phyloP scores from a whole-genome alignment of 441 rosid genomes.

The Euphorbia celastroides region DNA sequence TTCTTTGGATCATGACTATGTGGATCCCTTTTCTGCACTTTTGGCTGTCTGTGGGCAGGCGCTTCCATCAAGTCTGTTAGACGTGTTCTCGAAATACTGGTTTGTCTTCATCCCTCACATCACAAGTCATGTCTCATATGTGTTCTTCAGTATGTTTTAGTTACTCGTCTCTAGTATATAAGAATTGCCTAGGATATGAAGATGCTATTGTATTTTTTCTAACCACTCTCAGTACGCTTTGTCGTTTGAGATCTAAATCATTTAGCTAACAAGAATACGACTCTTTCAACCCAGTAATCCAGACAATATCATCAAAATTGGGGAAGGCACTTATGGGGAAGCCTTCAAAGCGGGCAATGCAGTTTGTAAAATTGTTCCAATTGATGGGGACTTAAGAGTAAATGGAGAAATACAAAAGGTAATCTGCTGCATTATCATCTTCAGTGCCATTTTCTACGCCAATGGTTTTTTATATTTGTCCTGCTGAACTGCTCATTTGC shows the following conservation, averaged over 20 bases:
- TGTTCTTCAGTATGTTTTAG: not conserved
- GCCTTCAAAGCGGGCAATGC: slow-evolving; percentile 72
- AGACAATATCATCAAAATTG: slow-evolving; percentile 64
- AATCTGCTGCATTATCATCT: slow-evolving; percentile 1
- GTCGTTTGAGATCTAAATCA: slow-evolving; percentile 13
- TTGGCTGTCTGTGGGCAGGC: slow-evolving; percentile 68
- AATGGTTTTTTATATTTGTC: slow-evolving; percentile 1
- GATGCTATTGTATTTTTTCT: not conserved
- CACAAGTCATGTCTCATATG: not conserved
- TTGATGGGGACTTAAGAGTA: slow-evolving; percentile 79
- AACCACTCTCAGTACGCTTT: slow-evolving; percentile 1
- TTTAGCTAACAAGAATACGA: slow-evolving; percentile 18
- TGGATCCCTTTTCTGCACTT: slow-evolving; percentile 54
- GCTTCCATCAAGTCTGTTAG: slow-evolving; percentile 51
- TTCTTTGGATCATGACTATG: slow-evolving; percentile 31
- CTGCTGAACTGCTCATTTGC: slow-evolving; percentile 20
- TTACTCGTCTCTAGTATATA: not conserved
- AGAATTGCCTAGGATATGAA: not conserved
- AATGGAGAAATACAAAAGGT: slow-evolving; percentile 98
- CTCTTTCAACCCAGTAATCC: slow-evolving; percentile 51
- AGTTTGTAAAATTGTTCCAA: slow-evolving; percentile 95
- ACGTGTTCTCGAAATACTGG: slow-evolving; percentile 77
- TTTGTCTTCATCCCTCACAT: slow-evolving; percentile 23
- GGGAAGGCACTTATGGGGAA: slow-evolving; percentile 98
- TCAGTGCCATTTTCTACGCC: not conserved